phyloP scores from a whole-genome alignment of 257 asterid species.

The Solanum piurae region DNA sequence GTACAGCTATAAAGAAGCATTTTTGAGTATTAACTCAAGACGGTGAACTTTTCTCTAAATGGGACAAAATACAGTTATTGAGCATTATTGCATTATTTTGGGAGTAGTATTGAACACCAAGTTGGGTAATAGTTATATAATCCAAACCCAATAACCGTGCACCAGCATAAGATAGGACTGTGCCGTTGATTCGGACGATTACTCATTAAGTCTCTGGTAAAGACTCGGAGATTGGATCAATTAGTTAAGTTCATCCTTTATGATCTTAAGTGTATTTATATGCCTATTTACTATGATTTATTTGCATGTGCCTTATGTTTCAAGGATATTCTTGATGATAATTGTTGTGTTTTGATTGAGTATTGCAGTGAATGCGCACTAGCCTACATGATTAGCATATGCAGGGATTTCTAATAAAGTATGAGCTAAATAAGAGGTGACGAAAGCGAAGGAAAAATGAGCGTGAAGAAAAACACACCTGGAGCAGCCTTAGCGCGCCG shows the following conservation, averaged over 20 bases:
- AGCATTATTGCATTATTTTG: no score
- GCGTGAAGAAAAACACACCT: no score
- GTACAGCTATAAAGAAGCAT: background rate
- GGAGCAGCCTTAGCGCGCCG: accelerated
- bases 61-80: background rate
- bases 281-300: background rate
- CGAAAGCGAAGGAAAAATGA: background rate
- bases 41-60: background rate
- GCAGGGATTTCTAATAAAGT: background rate
- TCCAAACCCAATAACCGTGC: background rate
- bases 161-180: background rate
- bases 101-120: background rate
- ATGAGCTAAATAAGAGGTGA: background rate
- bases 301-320: background rate
- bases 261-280: background rate
- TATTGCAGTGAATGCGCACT: no score
- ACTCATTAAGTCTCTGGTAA: background rate
- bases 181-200: background rate
- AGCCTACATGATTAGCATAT: background rate
- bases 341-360: no score
- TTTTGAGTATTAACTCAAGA: no score
- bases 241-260: background rate
- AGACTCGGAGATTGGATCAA: background rate
- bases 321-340: background rate
- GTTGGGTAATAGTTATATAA: background rate